phyloP scores from a whole-genome alignment of 257 asterid species.

The Nicotiana benthamiana region DNA sequence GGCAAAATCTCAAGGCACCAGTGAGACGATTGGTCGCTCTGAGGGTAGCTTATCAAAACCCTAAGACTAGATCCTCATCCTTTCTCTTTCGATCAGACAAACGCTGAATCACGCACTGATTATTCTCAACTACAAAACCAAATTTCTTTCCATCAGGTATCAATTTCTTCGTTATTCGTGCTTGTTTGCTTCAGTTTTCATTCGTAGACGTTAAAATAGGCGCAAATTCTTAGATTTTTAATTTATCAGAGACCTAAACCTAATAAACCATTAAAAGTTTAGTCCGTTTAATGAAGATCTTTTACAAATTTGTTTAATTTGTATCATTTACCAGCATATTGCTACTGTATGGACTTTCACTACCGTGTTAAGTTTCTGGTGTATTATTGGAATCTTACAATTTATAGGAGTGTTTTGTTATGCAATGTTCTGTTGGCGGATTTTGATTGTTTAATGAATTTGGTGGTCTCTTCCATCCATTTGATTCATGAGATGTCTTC shows the following conservation, averaged over 20 bases:
- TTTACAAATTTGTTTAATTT: background rate
- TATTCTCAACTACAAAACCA: background rate
- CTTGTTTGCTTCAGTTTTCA: background rate
- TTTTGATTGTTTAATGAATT: background rate
- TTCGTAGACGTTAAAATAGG: background rate
- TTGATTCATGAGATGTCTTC: background rate
- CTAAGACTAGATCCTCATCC: slow-evolving; percentile 12
- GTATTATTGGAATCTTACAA: background rate
- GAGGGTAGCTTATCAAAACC: slow-evolving; percentile 1
- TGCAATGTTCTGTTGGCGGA: background rate
- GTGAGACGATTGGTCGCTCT: background rate
- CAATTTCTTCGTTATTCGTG: background rate
- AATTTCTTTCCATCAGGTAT: slow-evolving; percentile 22
- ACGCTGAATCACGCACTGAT: background rate
- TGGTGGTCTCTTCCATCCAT: background rate
- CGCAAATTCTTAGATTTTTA: background rate
- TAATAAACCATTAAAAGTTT: background rate
- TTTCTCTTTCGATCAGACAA: background rate
- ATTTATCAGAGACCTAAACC: background rate
- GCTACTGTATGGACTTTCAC: background rate
- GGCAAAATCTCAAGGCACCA: background rate
- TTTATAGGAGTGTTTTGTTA: background rate
- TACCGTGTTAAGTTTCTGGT: background rate
- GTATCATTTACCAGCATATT: background rate
- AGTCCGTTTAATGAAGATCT: background rate